A percentile compares a stretch with the other conserved stretches of the same genome.
phyloP scores from a whole-genome alignment of 306 rosid species.

The Sicyos edulis region DNA sequence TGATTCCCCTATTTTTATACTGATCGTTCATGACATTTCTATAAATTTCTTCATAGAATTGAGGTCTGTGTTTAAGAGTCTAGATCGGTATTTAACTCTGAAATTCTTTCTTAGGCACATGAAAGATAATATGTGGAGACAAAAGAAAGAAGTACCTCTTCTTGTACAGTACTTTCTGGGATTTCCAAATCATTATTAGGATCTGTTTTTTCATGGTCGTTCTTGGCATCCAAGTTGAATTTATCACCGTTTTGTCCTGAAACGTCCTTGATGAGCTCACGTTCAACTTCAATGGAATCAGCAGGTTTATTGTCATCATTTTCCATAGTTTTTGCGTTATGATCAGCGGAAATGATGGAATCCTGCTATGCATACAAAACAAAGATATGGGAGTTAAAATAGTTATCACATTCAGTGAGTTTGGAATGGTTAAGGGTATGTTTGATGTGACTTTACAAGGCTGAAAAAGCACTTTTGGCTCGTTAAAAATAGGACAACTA shows the following conservation, averaged over 20 bases:
- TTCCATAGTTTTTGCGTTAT: background rate
- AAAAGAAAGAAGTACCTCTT: slow-evolving; percentile 3
- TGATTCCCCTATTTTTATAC: background rate
- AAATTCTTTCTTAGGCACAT: background rate
- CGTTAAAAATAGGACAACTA: no score
- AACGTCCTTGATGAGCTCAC: slow-evolving; percentile 6
- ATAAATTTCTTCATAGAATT: background rate
- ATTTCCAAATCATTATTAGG: background rate
- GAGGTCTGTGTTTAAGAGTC: background rate
- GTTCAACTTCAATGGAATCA: background rate
- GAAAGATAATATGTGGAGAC: background rate
- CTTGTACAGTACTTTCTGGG: background rate
- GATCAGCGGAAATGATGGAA: background rate
- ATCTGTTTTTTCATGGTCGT: background rate
- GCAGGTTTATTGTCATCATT: background rate
- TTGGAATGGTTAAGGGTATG: background rate
- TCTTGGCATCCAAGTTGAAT: background rate
- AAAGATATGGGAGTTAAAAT: background rate
- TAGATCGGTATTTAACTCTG: background rate
- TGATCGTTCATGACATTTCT: background rate
- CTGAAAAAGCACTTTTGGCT: background rate
- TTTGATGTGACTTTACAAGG: background rate
- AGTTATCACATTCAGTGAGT: background rate
- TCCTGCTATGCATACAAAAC: background rate
- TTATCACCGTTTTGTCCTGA: slow-evolving; percentile 2